Evolutionary conservation across 768 basidiomycete species (phyloP), one percentile per base, ranked within the genome.

Genomic region (Suillus fuscotomentosus): DNA sequence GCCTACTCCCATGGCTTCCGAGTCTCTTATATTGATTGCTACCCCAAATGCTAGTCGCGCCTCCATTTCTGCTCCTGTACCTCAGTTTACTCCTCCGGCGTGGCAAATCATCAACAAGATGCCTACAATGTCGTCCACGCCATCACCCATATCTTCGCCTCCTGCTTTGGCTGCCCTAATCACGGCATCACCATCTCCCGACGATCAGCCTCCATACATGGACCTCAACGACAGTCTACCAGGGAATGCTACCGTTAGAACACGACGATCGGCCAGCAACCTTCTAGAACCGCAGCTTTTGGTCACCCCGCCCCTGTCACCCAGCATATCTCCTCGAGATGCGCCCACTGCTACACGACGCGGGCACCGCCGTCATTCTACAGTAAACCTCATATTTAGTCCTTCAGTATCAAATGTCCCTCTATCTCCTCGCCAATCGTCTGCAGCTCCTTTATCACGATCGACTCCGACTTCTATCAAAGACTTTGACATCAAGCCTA

Each of bases 401-500:
- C 86, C 90, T 9, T 81, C 86, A 27, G 70, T 75, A 47, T 76
- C 70, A 17, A 77, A 69, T 47, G 73, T 77, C 69, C 93, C 94
- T 1, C 79, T 96, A 2, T 99, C 97, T n/a, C 97, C 97, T 39
- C 86, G 96, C 31, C 86, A 97, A 64, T 82, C 92, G 9, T 88
- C 95, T 5, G 82, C 85, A 8, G 89, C 88, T 2, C 92, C 95
- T 1, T 77, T 92, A 45, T 84, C 93, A 39, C 86, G 94, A 31
- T 87, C 92, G 20, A 88, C 87, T 13, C 87, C 93, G 1, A 91
- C 96, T 4, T 97, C 96, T 6, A 98, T 99, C 79, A 98, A 95
- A 76, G 97, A 99, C 75, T 99, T 99, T 71, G 97, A 99, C 73
- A 97, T 99, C 82, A 99, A 99, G 77, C 97, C 97, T 3, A 99